phyloP scores from a whole-genome alignment of 129 eudicot species.

The Ambrosia artemisiifolia region DNA sequence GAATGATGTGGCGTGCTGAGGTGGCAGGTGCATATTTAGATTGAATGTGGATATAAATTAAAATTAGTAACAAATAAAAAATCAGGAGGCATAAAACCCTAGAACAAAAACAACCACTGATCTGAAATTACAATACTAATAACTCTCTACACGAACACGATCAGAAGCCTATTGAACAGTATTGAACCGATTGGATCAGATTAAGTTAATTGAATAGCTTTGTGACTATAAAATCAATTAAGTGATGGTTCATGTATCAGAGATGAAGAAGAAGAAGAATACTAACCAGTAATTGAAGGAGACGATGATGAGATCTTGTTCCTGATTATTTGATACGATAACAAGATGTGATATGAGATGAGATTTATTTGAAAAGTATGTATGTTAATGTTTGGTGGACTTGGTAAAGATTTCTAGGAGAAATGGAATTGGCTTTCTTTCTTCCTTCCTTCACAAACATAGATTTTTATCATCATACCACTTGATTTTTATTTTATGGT shows the following conservation, averaged over 20 bases:
- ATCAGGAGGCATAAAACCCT: slow-evolving; percentile 18
- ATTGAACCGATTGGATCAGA: background rate
- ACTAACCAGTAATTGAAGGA: slow-evolving; percentile 4
- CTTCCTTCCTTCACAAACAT: no score
- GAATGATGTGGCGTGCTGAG: no score
- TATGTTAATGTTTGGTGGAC: slow-evolving; percentile 3
- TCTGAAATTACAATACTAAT: background rate
- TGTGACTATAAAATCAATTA: background rate
- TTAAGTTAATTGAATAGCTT: background rate
- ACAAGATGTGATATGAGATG: background rate
- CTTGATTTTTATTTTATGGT: background rate
- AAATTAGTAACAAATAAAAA: background rate
- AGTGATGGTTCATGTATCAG: background rate
- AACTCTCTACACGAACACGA: background rate
- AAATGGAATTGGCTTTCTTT: background rate
- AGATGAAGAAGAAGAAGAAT: slow-evolving; percentile 6
- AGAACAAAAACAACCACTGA: slow-evolving; percentile 4
- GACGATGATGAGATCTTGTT: background rate
- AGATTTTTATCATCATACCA: background rate
- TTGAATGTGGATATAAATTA: background rate
- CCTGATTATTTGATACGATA: slow-evolving; percentile 2
- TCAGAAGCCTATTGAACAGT: slow-evolving; percentile 1
- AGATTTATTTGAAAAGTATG: slow-evolving; percentile 12
- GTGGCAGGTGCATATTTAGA: no score
- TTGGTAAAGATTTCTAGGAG: slow-evolving; percentile 9